phyloP scores from a whole-genome alignment of 805 yeast species.

The Metschnikowia hibisci region DNA sequence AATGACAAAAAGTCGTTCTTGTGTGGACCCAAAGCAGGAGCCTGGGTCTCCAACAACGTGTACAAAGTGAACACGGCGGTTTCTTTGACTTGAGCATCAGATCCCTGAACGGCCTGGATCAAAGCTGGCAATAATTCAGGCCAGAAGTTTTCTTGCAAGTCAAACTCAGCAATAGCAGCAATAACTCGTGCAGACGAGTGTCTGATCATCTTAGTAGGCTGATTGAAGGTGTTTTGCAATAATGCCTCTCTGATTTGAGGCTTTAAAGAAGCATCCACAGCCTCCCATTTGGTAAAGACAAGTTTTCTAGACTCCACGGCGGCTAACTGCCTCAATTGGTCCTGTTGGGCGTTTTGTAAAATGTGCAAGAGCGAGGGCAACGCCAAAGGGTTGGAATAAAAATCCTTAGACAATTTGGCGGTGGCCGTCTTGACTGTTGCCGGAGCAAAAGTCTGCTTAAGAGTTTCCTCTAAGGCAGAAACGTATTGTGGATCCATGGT shows the following conservation, averaged over 20 bases:
- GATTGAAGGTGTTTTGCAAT: slow-evolving; percentile 67
- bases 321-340: slow-evolving; percentile 82
- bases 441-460: slow-evolving; percentile 77
- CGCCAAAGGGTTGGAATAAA: slow-evolving; percentile 62
- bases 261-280: slow-evolving; percentile 46
- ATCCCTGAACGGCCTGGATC: slow-evolving; percentile 51
- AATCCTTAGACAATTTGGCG: slow-evolving; percentile 66
- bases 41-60: slow-evolving; percentile 71
- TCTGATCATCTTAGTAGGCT: slow-evolving; percentile 61
- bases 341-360: slow-evolving; percentile 63
- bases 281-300: slow-evolving; percentile 66
- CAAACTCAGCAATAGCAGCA: slow-evolving; percentile 77
- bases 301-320: slow-evolving; percentile 94
- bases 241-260: slow-evolving; percentile 63
- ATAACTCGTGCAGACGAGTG: slow-evolving; percentile 89
- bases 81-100: slow-evolving; percentile 61
- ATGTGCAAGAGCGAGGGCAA: slow-evolving; percentile 82
- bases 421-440: slow-evolving; percentile 82
- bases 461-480: slow-evolving; percentile 69
- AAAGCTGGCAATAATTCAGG: slow-evolving; percentile 68
- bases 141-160: slow-evolving; percentile 67
- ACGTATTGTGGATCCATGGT: slow-evolving; percentile 69
- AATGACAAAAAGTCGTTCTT: slow-evolving; percentile 66
- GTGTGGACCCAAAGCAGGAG: slow-evolving; percentile 53
- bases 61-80: slow-evolving; percentile 76